Conservation (phyloP, 2,329 filamentous ascomycete species). For the Xylaria arbuscula region DNA sequence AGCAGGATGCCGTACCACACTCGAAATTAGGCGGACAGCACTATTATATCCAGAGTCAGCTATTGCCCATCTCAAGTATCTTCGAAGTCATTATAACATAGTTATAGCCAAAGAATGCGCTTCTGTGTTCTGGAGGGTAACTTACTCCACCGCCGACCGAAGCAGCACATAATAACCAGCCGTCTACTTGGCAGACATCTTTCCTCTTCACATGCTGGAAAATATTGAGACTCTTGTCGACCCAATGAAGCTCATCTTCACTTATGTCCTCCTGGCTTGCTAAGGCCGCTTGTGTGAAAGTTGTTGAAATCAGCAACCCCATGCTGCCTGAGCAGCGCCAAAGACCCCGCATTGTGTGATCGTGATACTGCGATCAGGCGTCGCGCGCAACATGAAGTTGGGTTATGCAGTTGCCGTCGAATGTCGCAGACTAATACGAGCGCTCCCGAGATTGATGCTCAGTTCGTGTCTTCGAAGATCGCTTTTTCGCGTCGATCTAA, state of each 20-base stretch:
- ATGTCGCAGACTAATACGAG: not conserved
- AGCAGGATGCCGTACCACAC: slow-evolving; percentile 61
- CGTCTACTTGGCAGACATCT: slow-evolving; percentile 38
- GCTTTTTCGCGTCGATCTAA: slow-evolving; percentile 2
- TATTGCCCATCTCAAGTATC: not conserved
- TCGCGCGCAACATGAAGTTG: slow-evolving; percentile 2
- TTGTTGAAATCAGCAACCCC: slow-evolving; percentile 37
- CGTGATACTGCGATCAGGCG: not conserved
- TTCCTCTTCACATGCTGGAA: slow-evolving; percentile 46
- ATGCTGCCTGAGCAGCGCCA: slow-evolving; percentile 35
- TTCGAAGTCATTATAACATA: not conserved
- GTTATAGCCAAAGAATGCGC: not conserved
- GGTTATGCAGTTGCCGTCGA: not conserved
- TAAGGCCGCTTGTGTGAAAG: slow-evolving; percentile 29
- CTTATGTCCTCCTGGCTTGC: slow-evolving; percentile 29
- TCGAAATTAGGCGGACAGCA: slow-evolving; percentile 62
- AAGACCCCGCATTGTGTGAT: slow-evolving; percentile 40
- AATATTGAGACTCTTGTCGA: slow-evolving; percentile 43
- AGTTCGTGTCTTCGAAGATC: not conserved
- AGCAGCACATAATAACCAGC: slow-evolving; percentile 44
- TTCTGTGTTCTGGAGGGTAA: not conserved
- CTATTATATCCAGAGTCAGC: slow-evolving; percentile 18
- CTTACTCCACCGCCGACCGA: slow-evolving; percentile 51
- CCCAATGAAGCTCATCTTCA: slow-evolving; percentile 42
- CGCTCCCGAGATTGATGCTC: not conserved